Conservation (phyloP, 2,329 filamentous ascomycete genomes). For the Claviceps pazoutovae region DNA sequence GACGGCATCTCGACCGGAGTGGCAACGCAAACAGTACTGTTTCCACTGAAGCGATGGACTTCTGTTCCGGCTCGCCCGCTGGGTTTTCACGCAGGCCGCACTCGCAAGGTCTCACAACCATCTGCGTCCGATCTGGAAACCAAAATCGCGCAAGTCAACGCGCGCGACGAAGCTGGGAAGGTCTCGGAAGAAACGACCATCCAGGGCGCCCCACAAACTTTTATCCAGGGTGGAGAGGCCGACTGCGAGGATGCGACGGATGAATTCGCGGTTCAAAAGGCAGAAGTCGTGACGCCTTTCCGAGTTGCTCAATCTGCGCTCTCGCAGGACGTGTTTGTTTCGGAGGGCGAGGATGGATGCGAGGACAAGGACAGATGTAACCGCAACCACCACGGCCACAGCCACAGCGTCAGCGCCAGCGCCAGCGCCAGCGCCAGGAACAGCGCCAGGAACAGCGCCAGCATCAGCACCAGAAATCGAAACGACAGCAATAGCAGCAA, state of each 20-base stretch:
- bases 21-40: conserved; percentile 13
- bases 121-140: background rate
- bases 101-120: background rate
- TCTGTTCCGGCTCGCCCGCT: conserved; percentile 31
- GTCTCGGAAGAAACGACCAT: background rate
- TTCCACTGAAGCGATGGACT: conserved; percentile 30
- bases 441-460: no score
- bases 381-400: no score
- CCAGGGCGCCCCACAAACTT: background rate
- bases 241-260: conserved; percentile 25
- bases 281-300: conserved; percentile 42
- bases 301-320: conserved; percentile 40
- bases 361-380: no score
- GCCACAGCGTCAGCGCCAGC: no score
- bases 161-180: background rate
- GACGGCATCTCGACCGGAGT: conserved; percentile 10
- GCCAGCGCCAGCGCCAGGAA: no score
- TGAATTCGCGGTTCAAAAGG: conserved; percentile 38
- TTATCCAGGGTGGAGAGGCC: conserved; percentile 2
- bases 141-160: background rate
- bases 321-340: conserved; percentile 32
- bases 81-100: conserved; percentile 2
- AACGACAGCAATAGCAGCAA: conserved; percentile 29
- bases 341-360: no score
- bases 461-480: no score